Base-by-base conservation (phyloP, 371 early-diverging fungal species). In the Mucor mucedo region DNA sequence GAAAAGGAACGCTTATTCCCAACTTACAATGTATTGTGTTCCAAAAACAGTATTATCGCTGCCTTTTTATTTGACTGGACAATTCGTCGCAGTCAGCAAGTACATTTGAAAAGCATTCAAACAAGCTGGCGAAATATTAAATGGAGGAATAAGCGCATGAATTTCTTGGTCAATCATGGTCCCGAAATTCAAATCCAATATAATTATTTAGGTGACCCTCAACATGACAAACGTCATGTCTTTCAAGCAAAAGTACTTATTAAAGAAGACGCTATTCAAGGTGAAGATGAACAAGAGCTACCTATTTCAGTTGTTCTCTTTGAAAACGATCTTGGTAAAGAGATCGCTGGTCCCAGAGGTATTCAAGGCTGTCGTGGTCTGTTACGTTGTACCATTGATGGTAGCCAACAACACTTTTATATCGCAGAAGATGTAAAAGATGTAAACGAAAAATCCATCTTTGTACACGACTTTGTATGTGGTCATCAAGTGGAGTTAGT, bases 41-140 rank as follows among this genome's bases (percentile, higher is more conserved):
- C 70, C 9, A 68, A 76, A 52, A 60, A 69, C 42, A 73, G 70
- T 10, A 68, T 70, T 10, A 44, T 83, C 1, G 80, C 80, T 9
- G 77, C 78, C 9, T 76, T 81, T 52, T 70, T 87, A 45, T 84
- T 84, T 76, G 77, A 82, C 11, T 88, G 87, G 87, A 66, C 68
- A 29, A 60, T 78, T 45, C 80, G 83, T 38, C 72, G 83, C 21
- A 68, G 71, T 8, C 75, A 79, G 28, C 84, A 84, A 6, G 66
- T 77, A 7, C 75, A 80, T 47, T 70, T 87, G 33, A 78, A 72
- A n/a, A 78, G 82, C 42, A 60, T 88, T 38, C 78, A 80, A 14
- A 62, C 79, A 47, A 80, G 84, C 21, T 87, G 86, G 86, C 80
- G 87, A 39, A 84, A 86, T 55, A 77, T 87, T 10, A 75, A 73